These are phyloP conservation scores for Talaromyces sp. DNA, from an alignment of 2,329 filamentous ascomycete genomes.

Conservation along the genomic window DNA sequence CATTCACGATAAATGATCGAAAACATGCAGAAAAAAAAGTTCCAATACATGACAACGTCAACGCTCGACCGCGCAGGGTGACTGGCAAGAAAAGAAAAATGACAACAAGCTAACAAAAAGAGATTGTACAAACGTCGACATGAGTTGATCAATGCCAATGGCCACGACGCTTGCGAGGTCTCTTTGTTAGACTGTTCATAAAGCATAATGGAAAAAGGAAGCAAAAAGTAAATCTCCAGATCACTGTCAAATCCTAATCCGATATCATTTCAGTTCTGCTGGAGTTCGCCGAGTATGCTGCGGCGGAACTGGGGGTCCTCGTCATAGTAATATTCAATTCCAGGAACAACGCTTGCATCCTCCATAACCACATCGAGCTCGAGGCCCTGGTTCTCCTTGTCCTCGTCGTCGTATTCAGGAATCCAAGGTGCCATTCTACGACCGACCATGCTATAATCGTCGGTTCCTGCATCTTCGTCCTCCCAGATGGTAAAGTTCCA, in stretches of 20 bases:
- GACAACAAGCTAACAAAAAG: background rate
- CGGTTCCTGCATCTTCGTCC: background rate
- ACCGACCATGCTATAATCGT: background rate
- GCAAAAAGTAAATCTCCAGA: background rate
- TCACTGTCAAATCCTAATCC: background rate
- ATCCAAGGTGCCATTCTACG: background rate
- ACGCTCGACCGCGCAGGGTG: background rate
- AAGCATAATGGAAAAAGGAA: background rate
- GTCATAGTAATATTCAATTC: background rate
- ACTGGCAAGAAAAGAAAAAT: background rate
- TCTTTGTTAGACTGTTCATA: background rate
- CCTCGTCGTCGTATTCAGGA: background rate
- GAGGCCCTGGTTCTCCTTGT: background rate
- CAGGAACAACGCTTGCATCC: background rate
- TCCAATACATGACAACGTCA: background rate
- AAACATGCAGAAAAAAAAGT: background rate
- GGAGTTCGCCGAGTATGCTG: background rate
- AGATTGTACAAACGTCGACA: background rate
- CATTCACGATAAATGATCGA: background rate
- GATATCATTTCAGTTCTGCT: background rate
- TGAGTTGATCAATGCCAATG: background rate
- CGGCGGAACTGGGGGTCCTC: background rate
- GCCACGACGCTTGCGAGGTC: background rate
- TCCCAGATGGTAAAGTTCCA: background rate
- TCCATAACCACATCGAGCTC: background rate